Base-by-base conservation (phyloP, 202 grass and related monocot species). In the Sporobolus alterniflorus region DNA sequence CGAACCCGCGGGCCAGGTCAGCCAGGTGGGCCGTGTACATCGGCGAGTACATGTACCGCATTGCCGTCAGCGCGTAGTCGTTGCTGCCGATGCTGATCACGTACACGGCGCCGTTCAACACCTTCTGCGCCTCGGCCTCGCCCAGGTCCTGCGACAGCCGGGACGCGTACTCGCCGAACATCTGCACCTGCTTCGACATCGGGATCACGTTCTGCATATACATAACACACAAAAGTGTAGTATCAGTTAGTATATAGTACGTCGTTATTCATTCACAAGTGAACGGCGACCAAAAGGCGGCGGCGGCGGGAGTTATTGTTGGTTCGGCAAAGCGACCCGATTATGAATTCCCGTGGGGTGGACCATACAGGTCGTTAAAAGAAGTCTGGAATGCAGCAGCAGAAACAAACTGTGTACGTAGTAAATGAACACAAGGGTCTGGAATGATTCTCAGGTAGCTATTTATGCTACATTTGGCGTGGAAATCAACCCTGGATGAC, bases 71-170 rank as follows among this genome's bases (percentile, higher is more conserved):
- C n/a, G n/a, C n/a, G n/a, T n/a, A 96, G 80, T 96, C 90, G 68
- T 96, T 96, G 34, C 83, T 93, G 71, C 90, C 93, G 70, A 93
- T 80, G 90, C 93, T 96, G 20, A 93, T 52, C 64, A 57, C 83
- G 74, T 83, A 96, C 36, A 89, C 76, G 14, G 90, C 93, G 41
- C 88, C 90, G 39, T 72, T 21, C 20, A 96, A 55, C 42, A 81
- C 90, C n/a, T 51, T 40, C 42, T 48, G 3, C 3, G 90, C 83
- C 80, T 64, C 74, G 2, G 51, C 80, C 20, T 26, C n/a, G 32
- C 90, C 93, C 6, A 90, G 67, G 70, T 85, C 68, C 8, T 20
- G 65, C 0, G 30, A 56, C 1, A 96, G 83, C 28, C 85, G 82
- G 22, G 56, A 22, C 57, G 86, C 83, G 79, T 95, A 95, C 64